Base-by-base conservation (phyloP, 441 rosid genomes). In the Erysimum pusillum region DNA sequence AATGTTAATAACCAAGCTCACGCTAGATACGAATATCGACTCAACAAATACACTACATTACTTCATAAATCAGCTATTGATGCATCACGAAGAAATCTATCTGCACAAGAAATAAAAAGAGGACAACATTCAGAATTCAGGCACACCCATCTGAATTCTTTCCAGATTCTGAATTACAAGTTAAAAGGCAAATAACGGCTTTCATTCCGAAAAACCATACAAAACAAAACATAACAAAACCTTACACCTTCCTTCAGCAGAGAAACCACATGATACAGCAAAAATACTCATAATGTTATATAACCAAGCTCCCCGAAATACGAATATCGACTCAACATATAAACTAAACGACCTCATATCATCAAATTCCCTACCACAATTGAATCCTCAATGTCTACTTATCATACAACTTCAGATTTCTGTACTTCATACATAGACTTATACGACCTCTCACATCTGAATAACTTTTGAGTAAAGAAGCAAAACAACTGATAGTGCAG, bases 31-130 rank as follows among this genome's bases (percentile, higher is more conserved):
- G 2, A 53, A 25, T 14, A 12, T 53, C 36, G 9, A 1, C n/a
- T 22, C 57, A 22, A 51, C 28, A 25, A 2, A 25, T 25, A 2
- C 28, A 25, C 41, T 9, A 32, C 9, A 28, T 7, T 17, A 54
- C 15, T 10, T 54, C 36, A 54, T 28, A 44, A 1, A 18, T 18
- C 54, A 6, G 22, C 53, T n/a, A 52, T 32, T 58, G 69, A 51
- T 71, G 71, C 66, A 14, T 28, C 80, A 67, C 65, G 51, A 46
- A 78, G 63, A 31, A 84, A 77, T 61, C 75, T 83, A 70, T 80
- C 97, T 92, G 87, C 56, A 35, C 3, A 75, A 54, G 39, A 35
- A 11, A 8, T 15, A 3, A 13, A 63, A 1, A 52, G 18, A 31
- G 8, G 69, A n/a, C 28, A 25, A 25, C 28, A 53, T 25, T 41